Evolutionary conservation across 257 asterid species (phyloP).

Genomic region (Solanum chmielewskii): DNA sequence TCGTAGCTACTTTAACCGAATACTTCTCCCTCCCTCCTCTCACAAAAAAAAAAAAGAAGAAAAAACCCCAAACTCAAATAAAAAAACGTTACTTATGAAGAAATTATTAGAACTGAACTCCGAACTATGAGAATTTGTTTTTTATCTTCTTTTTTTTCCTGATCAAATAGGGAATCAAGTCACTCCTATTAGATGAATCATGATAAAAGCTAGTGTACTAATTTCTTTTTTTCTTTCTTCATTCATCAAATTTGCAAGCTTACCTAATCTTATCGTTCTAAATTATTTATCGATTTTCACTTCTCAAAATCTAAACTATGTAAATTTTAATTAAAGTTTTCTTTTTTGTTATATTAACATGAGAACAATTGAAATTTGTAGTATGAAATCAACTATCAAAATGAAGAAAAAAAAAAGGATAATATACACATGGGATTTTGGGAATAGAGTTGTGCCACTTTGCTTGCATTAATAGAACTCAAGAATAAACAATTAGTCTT

Average conservation of each 20-base stretch:
- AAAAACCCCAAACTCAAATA: fast-evolving
- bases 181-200: background rate
- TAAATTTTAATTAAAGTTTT: background rate
- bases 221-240: background rate
- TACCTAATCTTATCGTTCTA: background rate
- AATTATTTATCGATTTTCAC: too few species aligned
- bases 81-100: background rate
- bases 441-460: background rate
- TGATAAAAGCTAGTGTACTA: background rate
- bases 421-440: background rate
- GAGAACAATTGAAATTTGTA: too few species aligned
- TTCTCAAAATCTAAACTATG: background rate
- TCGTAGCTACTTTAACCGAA: background rate
- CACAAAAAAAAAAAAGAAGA: too few species aligned
- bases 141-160: too few species aligned
- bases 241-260: background rate
- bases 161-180: background rate
- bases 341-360: background rate
- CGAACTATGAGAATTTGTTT: fast-evolving
- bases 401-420: background rate
- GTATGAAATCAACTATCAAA: background rate
- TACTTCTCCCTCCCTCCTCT: too few species aligned
- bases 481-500: background rate
- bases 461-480: background rate
- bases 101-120: too few species aligned